Evolutionary conservation across 805 yeast species (phyloP).

Genomic region (Nakazawaea laoshanensis): DNA sequence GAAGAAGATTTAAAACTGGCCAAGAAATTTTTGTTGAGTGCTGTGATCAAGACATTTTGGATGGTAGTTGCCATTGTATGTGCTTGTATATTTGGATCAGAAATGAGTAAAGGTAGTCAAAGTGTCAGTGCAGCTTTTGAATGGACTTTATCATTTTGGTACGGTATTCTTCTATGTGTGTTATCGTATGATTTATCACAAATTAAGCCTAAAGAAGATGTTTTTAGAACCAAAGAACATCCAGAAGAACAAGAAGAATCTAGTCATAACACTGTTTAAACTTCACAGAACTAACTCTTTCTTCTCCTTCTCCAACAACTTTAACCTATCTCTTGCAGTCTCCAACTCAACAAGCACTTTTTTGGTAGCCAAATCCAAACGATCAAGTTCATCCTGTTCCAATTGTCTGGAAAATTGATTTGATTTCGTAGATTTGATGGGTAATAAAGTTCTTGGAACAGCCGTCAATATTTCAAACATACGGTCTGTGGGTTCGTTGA

Average conservation of each 20-base stretch:
- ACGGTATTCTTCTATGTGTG: constrained; percentile 57
- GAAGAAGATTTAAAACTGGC: not conserved
- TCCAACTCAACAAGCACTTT: constrained; percentile 20
- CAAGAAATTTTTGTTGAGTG: constrained; percentile 32
- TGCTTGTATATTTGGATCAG: constrained; percentile 59
- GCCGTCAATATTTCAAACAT: constrained; percentile 72
- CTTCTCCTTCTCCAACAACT: constrained; percentile 21
- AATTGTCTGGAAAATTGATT: constrained; percentile 32
- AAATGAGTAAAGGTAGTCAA: constrained; percentile 24
- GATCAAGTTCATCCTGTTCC: constrained; percentile 57
- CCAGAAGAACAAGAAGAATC: not conserved
- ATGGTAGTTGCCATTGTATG: constrained; percentile 51
- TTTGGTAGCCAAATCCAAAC: constrained; percentile 31
- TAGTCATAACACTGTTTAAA: not conserved
- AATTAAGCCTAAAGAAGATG: constrained; percentile 1
- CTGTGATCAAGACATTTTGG: constrained; percentile 56
- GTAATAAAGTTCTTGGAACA: constrained; percentile 50
- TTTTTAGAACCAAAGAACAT: not conserved
- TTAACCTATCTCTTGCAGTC: constrained; percentile 17
- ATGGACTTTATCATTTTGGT: constrained; percentile 85
- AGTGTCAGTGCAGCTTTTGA: constrained; percentile 62
- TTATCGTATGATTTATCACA: constrained; percentile 53
- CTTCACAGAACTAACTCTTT: constrained; percentile 13
- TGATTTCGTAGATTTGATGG: constrained; percentile 19
- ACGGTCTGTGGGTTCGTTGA: constrained; percentile 90